Evolutionary conservation across 306 rosid genomes (phyloP), one percentile per base, ranked within the genome.

Genomic region (Quercus bicolor): DNA sequence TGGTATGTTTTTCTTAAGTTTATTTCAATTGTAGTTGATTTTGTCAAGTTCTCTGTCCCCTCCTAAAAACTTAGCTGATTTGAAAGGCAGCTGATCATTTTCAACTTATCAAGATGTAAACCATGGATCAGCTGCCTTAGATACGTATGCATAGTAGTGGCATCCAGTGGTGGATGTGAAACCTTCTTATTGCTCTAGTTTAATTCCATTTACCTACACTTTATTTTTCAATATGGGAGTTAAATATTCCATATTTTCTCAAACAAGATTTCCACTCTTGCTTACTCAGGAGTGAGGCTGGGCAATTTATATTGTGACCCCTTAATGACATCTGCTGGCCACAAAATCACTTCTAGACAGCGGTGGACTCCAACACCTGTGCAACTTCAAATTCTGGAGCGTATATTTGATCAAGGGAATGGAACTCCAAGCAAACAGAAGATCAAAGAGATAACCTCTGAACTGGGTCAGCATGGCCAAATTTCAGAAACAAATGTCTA

Each of bases 401-500:
- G 93, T 13, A 82, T 93, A 40, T 95, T 95, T 43, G 96, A 95
- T 54, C 91, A 90, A 53, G 99, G 99, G 20, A 92, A 84, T 45
- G 98, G 98, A 77, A 90, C 99, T 83, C 99, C 99, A 43, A 95
- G 85, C 89, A 95, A 95, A 87, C 98, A 93, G 59, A 95, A 90
- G 81, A 95, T 95, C 86, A 95, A 91, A 77, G 99, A 95, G 59
- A 93, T 95, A 7, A 89, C 99, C 79, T 66, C 91, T 61, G 97
- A 95, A 72, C 90, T 95, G 75, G 75, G 91, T 76, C 99, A 95
- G 59, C 97, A 95, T 75, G 99, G 99, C 68, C 99, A 87, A 80
- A 90, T 95, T 76, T 93, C 98, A 73, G 98, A 95, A 78, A 88
- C 97, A 23, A 95, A 95, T 82, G 98, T 93, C 71, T 95, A 95